Base-by-base conservation (phyloP, 345 rosid species). In the Eucalyptus regnans region DNA sequence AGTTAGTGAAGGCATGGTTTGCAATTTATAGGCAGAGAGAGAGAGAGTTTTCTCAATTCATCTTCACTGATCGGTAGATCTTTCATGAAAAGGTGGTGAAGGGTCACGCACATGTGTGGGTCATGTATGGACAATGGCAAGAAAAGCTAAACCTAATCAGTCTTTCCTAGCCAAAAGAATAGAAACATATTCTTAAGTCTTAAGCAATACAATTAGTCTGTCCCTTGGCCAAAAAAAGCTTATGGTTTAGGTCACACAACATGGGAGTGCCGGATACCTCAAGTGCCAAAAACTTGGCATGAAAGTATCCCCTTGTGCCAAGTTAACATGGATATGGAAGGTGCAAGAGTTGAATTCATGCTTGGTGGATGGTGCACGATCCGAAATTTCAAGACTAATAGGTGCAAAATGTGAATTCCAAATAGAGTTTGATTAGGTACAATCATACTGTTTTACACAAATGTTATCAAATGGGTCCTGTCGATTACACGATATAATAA, bases 11-110 rank as follows among this genome's bases (percentile, higher is more conserved):
- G 94, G 88, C 16, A 89, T 89, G 52, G 87, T 41, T 87, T 76
- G 90, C 88, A 88, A 93, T 92, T 92, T 89, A 93, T 91, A 90
- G 86, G 79, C 9, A 12, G 7, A 18, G 87, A 27, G 31, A 27
- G 31, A 51, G 37, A 86, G 60, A 15, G 1, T 51, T 27, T 86
- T 52, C 87, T 81, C 86, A 5, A 23, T 23, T 23, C n/a, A 85
- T 85, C 41, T 48, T 51, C 29, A 86, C 64, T 9, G 29, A 7
- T 37, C 9, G 46, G 87, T 86, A 18, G 56, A 50, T 52, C 62
- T 41, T 86, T 85, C 64, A 86, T 18, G 87, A 49, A 51, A 31
- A 86, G 66, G 64, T 50, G n/a, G 17, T 52, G 64, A 10, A 6
- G 64, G 83, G 83, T 37, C 48, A 41, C 48, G 29, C 83, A 37